Conservation (phyloP, 495 filamentous ascomycete genomes). For the Aspergillus nanangensis region DNA sequence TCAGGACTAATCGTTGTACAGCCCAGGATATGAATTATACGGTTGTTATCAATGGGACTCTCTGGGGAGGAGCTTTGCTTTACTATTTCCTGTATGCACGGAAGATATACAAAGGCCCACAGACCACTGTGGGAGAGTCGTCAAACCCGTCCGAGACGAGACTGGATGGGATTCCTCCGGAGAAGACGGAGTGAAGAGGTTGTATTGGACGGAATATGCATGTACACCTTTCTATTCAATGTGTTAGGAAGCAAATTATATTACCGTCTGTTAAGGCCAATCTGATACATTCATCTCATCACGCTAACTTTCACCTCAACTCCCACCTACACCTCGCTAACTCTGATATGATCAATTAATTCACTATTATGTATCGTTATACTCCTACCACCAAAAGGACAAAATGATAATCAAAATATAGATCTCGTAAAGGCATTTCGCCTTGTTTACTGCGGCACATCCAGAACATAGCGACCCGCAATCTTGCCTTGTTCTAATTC, state of each 20-base stretch:
- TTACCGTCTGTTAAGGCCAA: too few relatives aligned
- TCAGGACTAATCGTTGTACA: slow-evolving; percentile 11
- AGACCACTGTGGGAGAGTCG: slow-evolving; percentile 49
- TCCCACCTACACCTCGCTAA: too few relatives aligned
- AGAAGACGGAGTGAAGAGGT: not conserved
- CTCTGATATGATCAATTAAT: too few relatives aligned
- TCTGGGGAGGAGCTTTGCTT: slow-evolving; percentile 56
- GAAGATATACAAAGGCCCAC: slow-evolving; percentile 71
- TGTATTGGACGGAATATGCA: not conserved
- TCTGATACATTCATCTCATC: too few relatives aligned
- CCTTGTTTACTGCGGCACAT: slow-evolving; percentile 55
- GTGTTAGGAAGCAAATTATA: too few relatives aligned
- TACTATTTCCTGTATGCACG: slow-evolving; percentile 63
- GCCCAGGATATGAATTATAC: slow-evolving; percentile 61
- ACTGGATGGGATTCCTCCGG: not conserved
- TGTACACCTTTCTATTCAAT: too few relatives aligned
- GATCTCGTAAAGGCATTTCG: too few relatives aligned
- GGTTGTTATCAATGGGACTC: slow-evolving; percentile 55
- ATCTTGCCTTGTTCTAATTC: slow-evolving; percentile 62
- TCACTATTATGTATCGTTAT: too few relatives aligned
- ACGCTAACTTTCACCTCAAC: too few relatives aligned
- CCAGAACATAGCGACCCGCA: slow-evolving; percentile 82
- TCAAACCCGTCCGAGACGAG: slow-evolving; percentile 10
- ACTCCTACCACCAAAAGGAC: too few relatives aligned
- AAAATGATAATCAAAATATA: too few relatives aligned